phyloP scores from a whole-genome alignment of 1,284 basidiomycete species.

The Xerocomus nothofagi region DNA sequence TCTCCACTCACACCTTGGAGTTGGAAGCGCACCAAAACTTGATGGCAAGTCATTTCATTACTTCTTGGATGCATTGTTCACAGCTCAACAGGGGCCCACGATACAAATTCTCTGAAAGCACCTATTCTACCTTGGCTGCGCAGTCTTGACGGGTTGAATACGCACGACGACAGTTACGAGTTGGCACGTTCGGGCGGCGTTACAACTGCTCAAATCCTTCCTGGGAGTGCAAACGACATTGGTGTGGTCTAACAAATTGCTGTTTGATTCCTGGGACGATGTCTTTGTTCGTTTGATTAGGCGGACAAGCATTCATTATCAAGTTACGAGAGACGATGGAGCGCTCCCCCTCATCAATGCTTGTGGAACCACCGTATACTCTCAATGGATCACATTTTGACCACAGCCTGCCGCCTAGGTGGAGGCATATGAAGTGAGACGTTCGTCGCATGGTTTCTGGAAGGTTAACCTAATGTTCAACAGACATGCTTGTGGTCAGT shows the following conservation, averaged over 20 bases:
- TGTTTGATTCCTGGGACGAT: background rate
- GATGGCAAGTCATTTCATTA: conserved; percentile 36
- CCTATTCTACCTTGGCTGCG: conserved; percentile 59
- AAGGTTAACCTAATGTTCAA: background rate
- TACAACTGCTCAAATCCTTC: conserved; percentile 51
- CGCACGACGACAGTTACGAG: conserved; percentile 50
- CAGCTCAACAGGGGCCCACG: conserved; percentile 42
- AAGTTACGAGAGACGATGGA: conserved; percentile 63
- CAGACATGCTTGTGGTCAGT: conserved; percentile 66
- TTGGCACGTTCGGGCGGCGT: conserved; percentile 54
- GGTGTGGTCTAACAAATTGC: conserved; percentile 38
- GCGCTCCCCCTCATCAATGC: conserved; percentile 58
- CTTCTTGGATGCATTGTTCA: background rate
- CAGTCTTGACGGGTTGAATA: conserved; percentile 52
- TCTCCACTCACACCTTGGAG: conserved; percentile 78
- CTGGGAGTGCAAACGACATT: conserved; percentile 58
- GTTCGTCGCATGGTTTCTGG: background rate
- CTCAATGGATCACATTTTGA: conserved; percentile 39
- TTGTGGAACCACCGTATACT: conserved; percentile 60
- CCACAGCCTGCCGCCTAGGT: conserved; percentile 37
- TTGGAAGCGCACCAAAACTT: conserved; percentile 60
- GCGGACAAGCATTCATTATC: conserved; percentile 68
- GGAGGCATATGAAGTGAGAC: conserved; percentile 63
- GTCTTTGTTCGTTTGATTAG: conserved; percentile 36
- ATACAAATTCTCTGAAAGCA: conserved; percentile 56